These are phyloP conservation scores for Apiospora arundinis DNA, from an alignment of 2,329 filamentous ascomycete species.

Conservation along the genomic window DNA sequence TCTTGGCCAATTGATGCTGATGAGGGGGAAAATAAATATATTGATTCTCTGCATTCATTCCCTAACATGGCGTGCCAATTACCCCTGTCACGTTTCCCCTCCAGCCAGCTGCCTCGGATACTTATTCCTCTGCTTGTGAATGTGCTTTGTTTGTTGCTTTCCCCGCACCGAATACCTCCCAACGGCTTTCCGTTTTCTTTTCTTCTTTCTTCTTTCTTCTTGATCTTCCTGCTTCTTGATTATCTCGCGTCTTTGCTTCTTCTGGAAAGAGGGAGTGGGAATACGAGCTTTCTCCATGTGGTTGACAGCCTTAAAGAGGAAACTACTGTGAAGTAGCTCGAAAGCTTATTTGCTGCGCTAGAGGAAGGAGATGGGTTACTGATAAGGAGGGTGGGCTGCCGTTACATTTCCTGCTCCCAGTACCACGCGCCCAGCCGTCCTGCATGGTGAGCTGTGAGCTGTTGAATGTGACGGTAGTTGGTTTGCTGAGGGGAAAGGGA, in stretches of 20 bases:
- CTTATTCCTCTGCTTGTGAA: not conserved
- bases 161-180: not conserved
- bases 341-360: constrained; percentile 16
- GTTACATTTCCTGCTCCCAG: not conserved
- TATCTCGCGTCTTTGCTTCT: not conserved
- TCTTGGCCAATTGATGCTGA: not conserved
- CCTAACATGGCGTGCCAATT: not conserved
- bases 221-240: not conserved
- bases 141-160: not conserved
- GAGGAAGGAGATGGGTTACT: not conserved
- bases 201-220: not conserved
- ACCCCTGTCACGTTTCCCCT: not conserved
- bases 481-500: not conserved
- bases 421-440: constrained; percentile 1
- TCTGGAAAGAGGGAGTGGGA: not conserved
- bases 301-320: not conserved
- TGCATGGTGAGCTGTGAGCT: not conserved
- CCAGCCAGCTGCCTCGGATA: constrained; percentile 4
- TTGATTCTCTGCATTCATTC: constrained; percentile 2
- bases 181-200: not conserved
- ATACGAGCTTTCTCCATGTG: not conserved
- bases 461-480: not conserved
- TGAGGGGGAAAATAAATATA: constrained; percentile 12
- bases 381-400: not conserved
- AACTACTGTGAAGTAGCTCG: not conserved